Conservation (phyloP, 2,329 filamentous ascomycete genomes). For the Pezicula radicicola region DNA sequence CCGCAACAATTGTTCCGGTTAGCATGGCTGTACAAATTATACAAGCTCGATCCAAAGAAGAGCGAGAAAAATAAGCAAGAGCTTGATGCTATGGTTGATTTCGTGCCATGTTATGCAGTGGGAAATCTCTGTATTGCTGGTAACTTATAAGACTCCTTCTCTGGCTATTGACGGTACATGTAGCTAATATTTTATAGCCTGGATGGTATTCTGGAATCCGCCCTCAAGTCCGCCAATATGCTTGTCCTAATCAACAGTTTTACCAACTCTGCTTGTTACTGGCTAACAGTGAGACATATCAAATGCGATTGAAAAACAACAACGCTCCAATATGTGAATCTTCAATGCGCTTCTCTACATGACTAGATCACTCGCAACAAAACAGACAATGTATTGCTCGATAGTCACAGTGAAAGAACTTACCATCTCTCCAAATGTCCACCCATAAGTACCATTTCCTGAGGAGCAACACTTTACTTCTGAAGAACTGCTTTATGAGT, state of each 20-base stretch:
- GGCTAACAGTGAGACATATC: no score
- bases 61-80: constrained; percentile 35
- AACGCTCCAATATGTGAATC: no score
- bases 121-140: constrained; percentile 59
- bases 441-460: no score
- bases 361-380: no score
- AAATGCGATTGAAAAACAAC: no score
- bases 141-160: constrained; percentile 16
- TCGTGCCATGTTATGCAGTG: constrained; percentile 50
- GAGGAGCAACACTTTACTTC: no score
- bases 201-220: constrained; percentile 63
- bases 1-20: constrained; percentile 58
- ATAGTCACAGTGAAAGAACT: no score
- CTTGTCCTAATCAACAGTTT: constrained; percentile 56
- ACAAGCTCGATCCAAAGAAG: constrained; percentile 41
- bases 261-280: constrained; percentile 27
- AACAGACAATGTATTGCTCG: no score
- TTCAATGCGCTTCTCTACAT: no score
- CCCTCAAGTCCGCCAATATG: constrained; percentile 47
- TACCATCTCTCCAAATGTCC: no score
- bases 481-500: no score
- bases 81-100: constrained; percentile 46
- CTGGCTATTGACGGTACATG: background rate
- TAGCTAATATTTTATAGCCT: constrained; percentile 30
- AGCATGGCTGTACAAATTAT: constrained; percentile 54